These are phyloP conservation scores for Aegilops bicornis DNA, from an alignment of 176 grass and related monocot species.

Conservation along the genomic window DNA sequence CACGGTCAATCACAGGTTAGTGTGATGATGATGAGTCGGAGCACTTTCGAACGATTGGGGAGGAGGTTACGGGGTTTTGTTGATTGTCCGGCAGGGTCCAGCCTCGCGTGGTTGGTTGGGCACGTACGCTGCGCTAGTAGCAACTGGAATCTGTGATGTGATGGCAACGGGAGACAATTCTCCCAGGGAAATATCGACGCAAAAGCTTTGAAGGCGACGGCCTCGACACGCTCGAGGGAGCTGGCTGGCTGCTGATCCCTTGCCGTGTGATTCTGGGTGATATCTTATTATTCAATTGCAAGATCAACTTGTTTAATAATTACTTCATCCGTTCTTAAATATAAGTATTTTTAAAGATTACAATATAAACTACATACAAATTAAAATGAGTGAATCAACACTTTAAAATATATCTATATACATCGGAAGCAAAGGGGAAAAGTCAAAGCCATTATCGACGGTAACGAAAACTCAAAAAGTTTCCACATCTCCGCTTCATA, in stretches of 20 bases:
- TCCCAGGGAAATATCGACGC: neutral
- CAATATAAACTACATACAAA: too few species aligned
- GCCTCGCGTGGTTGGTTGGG: neutral
- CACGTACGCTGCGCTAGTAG: neutral
- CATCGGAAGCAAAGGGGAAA: too few species aligned
- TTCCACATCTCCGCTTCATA: too few species aligned
- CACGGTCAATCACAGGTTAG: neutral
- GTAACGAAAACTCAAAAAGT: too few species aligned
- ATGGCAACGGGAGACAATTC: constrained; percentile 7
- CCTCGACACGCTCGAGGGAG: neutral
- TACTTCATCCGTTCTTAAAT: too few species aligned
- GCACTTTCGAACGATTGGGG: neutral
- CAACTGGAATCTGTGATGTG: neutral
- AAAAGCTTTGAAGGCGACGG: constrained; percentile 21
- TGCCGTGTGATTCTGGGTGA: constrained; percentile 15
- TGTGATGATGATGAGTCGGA: constrained; percentile 1
- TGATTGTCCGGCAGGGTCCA: neutral
- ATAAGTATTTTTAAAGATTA: too few species aligned
- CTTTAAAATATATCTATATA: too few species aligned
- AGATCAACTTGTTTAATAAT: too few species aligned
- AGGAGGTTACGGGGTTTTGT: neutral
- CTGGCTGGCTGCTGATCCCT: neutral
- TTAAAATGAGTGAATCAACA: too few species aligned
- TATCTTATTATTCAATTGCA: neutral
- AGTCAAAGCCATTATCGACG: too few species aligned